Evolutionary conservation across 192 early-diverging fungal species (phyloP).

Genomic region (Borealophlyctis nickersoniae): DNA sequence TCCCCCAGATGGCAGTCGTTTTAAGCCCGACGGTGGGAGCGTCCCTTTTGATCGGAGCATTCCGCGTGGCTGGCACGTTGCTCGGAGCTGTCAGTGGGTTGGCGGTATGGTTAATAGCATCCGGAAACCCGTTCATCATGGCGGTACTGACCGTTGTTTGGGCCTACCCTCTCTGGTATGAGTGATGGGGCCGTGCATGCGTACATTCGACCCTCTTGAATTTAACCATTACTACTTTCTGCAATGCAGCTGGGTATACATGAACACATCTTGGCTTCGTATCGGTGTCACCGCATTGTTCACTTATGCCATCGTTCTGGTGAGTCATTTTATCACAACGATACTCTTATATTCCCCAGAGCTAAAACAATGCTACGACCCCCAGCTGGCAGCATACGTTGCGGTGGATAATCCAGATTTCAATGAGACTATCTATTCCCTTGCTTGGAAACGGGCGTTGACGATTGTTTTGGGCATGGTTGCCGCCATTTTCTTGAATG

Average conservation of each 20-base stretch:
- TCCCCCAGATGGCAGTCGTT: not conserved
- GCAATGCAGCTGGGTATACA: not conserved
- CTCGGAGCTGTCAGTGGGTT: not conserved
- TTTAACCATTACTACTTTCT: too few species aligned
- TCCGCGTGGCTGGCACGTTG: not conserved
- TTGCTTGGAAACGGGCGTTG: not conserved
- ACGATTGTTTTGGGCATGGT: not conserved
- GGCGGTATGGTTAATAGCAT: not conserved
- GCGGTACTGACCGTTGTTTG: not conserved
- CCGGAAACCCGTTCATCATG: slow-evolving; percentile 1
- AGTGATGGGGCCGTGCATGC: too few species aligned
- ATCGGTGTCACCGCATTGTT: slow-evolving; percentile 8
- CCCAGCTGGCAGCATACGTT: not conserved
- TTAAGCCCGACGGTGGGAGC: not conserved
- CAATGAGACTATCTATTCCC: not conserved
- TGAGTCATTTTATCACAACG: not conserved
- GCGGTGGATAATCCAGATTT: not conserved
- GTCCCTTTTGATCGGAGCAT: not conserved
- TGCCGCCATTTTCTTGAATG: slow-evolving; percentile 1
- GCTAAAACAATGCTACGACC: too few species aligned
- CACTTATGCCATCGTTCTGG: slow-evolving; percentile 2
- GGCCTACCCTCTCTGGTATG: not conserved
- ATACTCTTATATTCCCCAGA: not conserved
- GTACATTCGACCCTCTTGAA: too few species aligned
- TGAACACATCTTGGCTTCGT: slow-evolving; percentile 1